Evolutionary conservation across 352 stramenopile species (phyloP).

Genomic region (Phytophthora palmivora): DNA sequence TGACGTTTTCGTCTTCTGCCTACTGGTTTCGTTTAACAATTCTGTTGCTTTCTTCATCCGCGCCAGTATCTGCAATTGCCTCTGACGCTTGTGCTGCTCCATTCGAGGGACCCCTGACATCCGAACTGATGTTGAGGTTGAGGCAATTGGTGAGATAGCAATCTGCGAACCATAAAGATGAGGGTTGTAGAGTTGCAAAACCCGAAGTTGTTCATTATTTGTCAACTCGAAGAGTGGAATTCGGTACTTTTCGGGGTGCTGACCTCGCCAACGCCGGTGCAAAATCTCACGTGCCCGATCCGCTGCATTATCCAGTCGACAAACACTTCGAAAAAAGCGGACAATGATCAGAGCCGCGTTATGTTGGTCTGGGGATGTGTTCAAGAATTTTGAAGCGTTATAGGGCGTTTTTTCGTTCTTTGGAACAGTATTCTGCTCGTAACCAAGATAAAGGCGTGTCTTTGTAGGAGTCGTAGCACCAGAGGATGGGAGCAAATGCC

Average conservation of each 20-base stretch:
- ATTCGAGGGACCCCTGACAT: slow-evolving; percentile 29
- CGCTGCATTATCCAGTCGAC: slow-evolving; percentile 32
- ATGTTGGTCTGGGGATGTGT: slow-evolving; percentile 21
- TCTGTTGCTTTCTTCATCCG: slow-evolving; percentile 29
- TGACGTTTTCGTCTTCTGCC: slow-evolving; percentile 25
- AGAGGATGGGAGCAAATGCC: not conserved
- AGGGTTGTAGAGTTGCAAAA: slow-evolving; percentile 77
- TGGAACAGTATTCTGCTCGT: not conserved
- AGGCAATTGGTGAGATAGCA: slow-evolving; percentile 13
- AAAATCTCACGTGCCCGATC: slow-evolving; percentile 36
- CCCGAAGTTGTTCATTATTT: slow-evolving; percentile 49
- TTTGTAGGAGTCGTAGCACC: slow-evolving; percentile 5
- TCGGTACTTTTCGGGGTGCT: slow-evolving; percentile 30
- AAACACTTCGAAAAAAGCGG: slow-evolving; percentile 55
- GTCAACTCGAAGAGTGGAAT: slow-evolving; percentile 40
- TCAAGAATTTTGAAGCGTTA: not conserved
- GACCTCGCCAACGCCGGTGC: slow-evolving; percentile 40
- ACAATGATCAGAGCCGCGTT: slow-evolving; percentile 65
- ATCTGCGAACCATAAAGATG: slow-evolving; percentile 46
- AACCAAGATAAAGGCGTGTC: not conserved
- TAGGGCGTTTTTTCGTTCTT: slow-evolving; percentile 6
- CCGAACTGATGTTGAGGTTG: slow-evolving; percentile 20
- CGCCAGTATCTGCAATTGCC: slow-evolving; percentile 30
- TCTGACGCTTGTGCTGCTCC: slow-evolving; percentile 28
- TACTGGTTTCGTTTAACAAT: slow-evolving; percentile 28